Percentiles rank a stretch among this genome's conserved stretches.
These are phyloP conservation scores for Brassica juncea DNA, from an alignment of 345 rosid genomes.

Conservation along the genomic window DNA sequence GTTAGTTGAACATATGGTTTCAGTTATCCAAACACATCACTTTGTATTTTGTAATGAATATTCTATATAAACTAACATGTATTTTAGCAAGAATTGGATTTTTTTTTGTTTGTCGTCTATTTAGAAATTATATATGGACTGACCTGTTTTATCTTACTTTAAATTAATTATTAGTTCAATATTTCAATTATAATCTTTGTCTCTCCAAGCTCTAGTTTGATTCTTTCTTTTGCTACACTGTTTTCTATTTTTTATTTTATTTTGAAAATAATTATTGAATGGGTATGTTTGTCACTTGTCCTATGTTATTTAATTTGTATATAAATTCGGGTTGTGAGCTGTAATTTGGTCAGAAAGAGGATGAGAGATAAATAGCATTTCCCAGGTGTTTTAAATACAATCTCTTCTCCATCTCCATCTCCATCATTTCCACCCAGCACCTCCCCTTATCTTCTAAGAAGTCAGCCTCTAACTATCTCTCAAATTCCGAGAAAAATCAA, in stretches of 20 bases:
- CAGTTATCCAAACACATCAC: not conserved
- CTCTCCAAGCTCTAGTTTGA: not conserved
- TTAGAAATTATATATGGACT: not conserved
- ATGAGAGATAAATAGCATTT: conserved; percentile 40
- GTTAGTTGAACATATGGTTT: not conserved
- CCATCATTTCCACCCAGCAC: conserved; percentile 37
- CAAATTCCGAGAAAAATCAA: conserved; percentile 1
- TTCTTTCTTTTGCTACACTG: not conserved
- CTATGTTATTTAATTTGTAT: conserved; percentile 2
- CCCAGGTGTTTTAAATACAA: conserved; percentile 43
- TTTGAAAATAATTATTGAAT: not conserved
- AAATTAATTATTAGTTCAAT: not conserved
- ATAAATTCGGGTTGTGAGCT: conserved; percentile 32
- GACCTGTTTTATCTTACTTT: not conserved
- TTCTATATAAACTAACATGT: not conserved
- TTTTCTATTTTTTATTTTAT: not conserved
- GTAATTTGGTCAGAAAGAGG: conserved; percentile 39
- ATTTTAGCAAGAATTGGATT: conserved; percentile 13
- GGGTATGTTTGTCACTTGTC: conserved; percentile 33
- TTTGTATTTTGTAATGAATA: not conserved
- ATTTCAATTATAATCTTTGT: not conserved
- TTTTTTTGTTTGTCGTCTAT: not conserved
- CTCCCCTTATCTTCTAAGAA: conserved; percentile 24
- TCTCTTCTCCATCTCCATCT: conserved; percentile 37
- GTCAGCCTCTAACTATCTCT: conserved; percentile 30